These are phyloP conservation scores for Neopestalotiopsis rosae DNA, from an alignment of 2,329 filamentous ascomycete species.

Conservation along the genomic window DNA sequence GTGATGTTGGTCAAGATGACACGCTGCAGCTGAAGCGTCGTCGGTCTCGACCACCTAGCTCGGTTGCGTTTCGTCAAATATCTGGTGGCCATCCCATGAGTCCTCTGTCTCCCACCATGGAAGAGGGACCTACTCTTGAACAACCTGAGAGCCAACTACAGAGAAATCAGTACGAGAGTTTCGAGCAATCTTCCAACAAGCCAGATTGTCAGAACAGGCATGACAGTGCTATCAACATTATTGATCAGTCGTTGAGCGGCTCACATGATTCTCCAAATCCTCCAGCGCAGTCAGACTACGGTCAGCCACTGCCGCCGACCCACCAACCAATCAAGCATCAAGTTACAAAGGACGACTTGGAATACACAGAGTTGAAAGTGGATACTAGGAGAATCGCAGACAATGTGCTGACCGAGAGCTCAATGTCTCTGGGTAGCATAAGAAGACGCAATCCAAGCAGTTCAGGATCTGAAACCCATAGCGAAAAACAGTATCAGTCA, in stretches of 20 bases:
- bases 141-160: conserved; percentile 1
- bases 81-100: conserved; percentile 23
- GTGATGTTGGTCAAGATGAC: conserved; percentile 15
- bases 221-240: background rate
- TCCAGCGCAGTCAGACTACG: background rate
- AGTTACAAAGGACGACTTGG: background rate
- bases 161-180: background rate
- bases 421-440: background rate
- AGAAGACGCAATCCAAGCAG: background rate
- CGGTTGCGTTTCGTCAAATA: conserved; percentile 22
- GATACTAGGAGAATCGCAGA: background rate
- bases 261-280: background rate
- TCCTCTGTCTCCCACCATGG: conserved; percentile 35
- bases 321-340: background rate
- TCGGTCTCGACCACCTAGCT: conserved; percentile 24
- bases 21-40: conserved; percentile 23
- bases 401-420: background rate
- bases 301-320: background rate
- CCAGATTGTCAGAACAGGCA: background rate
- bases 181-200: background rate
- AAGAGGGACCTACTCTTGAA: conserved; percentile 30
- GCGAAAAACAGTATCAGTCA: background rate
- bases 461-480: background rate
- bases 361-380: background rate
- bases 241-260: background rate